Conservation (phyloP, 495 filamentous ascomycete species). For the Aspergillus conjunctus region DNA sequence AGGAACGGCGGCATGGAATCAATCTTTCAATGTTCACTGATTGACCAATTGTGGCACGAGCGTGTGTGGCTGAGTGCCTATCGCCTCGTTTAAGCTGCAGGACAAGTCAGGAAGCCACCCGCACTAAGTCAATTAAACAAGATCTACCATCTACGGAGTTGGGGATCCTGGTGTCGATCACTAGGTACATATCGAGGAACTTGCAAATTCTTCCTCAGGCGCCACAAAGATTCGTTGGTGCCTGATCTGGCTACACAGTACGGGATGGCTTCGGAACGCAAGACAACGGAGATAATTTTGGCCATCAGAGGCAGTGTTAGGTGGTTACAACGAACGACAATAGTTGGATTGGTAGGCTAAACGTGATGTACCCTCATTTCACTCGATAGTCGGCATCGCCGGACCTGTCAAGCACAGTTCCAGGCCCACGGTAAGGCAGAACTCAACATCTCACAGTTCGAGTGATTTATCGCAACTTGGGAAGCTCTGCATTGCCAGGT, state of each 20-base stretch:
- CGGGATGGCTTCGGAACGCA: neutral
- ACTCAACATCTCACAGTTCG: conserved; percentile 5
- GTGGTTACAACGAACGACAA: conserved; percentile 17
- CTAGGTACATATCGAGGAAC: neutral
- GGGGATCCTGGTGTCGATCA: conserved; percentile 3
- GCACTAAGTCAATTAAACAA: conserved; percentile 7
- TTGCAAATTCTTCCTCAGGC: neutral
- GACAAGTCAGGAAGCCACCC: neutral
- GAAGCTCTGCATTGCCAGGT: conserved; percentile 16
- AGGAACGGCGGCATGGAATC: too few species aligned
- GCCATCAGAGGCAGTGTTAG: neutral
- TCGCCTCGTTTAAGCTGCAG: conserved; percentile 15
- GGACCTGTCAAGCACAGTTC: conserved; percentile 2
- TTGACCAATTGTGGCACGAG: neutral
- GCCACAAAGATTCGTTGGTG: conserved; percentile 17
- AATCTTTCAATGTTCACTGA: neutral
- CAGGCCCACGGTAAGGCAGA: conserved; percentile 9
- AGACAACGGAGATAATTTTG: neutral
- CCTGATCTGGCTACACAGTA: conserved; percentile 5
- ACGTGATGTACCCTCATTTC: conserved; percentile 14
- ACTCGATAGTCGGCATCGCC: conserved; percentile 24
- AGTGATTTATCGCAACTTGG: neutral
- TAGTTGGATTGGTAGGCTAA: conserved; percentile 20
- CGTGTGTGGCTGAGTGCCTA: conserved; percentile 13
- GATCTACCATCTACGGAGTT: conserved; percentile 8